Percentiles rank a stretch among this genome's conserved stretches.
phyloP scores from a whole-genome alignment of 202 grass and related monocot species.

The Eragrostis tef region DNA sequence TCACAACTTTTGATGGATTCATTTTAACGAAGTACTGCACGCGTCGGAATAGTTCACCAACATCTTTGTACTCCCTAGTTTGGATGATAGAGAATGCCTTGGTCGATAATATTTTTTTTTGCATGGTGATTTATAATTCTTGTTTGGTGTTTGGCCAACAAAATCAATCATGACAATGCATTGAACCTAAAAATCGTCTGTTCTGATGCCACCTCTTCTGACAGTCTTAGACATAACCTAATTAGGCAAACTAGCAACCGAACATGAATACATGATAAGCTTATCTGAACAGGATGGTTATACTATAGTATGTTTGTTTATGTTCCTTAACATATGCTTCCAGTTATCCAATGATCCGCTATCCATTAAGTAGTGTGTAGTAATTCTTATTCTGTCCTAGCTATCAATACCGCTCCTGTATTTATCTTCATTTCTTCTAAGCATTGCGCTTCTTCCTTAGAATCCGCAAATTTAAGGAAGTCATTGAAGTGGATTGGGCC shows the following conservation, averaged over 20 bases:
- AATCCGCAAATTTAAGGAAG: conserved; percentile 5
- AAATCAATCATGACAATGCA: neutral
- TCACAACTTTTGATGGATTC: neutral
- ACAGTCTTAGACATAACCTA: conserved; percentile 5
- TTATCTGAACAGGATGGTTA: neutral
- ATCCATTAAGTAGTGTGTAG: neutral
- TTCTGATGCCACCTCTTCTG: neutral
- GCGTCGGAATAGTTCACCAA: conserved; percentile 23
- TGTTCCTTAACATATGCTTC: neutral
- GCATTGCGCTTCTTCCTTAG: neutral
- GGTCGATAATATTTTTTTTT: conserved; percentile 11
- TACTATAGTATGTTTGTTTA: neutral
- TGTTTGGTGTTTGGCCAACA: neutral
- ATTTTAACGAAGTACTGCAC: neutral
- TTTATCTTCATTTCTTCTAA: neutral
- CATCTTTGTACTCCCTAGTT: neutral
- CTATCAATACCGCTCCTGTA: neutral
- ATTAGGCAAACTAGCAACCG: neutral
- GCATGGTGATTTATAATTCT: neutral
- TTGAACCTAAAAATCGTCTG: conserved; percentile 17
- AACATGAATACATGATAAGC: neutral
- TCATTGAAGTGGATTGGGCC: neutral
- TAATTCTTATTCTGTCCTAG: neutral
- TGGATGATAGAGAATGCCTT: conserved; percentile 8
- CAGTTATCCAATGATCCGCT: neutral